These are phyloP conservation scores for Rhytidiadelphus loreus DNA, from an alignment of 225 moss, liverwort and hornwort species.

Conservation along the genomic window DNA sequence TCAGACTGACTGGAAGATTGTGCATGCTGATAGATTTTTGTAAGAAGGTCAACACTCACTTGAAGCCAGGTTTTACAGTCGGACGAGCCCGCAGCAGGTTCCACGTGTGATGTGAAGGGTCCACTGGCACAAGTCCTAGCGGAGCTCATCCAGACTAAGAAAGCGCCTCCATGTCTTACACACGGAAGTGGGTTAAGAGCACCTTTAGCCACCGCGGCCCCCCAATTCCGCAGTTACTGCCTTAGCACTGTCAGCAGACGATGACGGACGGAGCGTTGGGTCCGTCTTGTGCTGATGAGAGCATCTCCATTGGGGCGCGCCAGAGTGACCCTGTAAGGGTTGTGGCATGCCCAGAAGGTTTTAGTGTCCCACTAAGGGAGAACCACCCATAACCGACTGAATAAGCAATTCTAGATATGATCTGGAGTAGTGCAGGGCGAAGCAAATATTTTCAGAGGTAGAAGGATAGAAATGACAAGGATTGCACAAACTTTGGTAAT, in stretches of 20 bases:
- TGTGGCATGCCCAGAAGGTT: no score
- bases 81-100: not conserved
- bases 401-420: no score
- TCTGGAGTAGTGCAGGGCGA: no score
- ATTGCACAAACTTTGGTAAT: no score
- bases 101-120: not conserved
- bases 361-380: no score
- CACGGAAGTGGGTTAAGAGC: not conserved
- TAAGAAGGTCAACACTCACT: not conserved
- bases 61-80: not conserved
- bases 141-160: not conserved
- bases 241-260: not conserved
- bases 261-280: not conserved
- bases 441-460: no score
- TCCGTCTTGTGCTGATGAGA: not conserved
- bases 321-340: no score
- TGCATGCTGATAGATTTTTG: not conserved
- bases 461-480: no score
- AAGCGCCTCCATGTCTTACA: not conserved
- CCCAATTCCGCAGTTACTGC: not conserved
- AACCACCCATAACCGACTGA: no score
- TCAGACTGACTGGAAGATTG: not conserved
- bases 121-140: not conserved
- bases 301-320: no score
- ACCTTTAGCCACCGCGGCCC: not conserved